Conservation (phyloP, 495 filamentous ascomycete genomes). For the Aspergillus homomorphus region DNA sequence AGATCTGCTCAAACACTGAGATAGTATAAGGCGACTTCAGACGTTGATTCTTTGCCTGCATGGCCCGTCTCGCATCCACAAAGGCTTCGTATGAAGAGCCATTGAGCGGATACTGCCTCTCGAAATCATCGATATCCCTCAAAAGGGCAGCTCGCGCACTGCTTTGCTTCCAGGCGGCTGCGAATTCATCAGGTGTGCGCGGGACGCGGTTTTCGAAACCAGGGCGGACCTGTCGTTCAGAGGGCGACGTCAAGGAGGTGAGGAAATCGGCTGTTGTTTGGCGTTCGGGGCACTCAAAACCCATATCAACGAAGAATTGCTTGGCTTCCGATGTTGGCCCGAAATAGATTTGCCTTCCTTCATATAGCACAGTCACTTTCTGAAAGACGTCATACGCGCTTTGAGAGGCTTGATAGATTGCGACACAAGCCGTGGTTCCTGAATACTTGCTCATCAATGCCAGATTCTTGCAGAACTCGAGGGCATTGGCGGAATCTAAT, state of each 20-base stretch:
- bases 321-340: conserved; percentile 51
- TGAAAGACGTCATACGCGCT: conserved; percentile 57
- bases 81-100: conserved; percentile 37
- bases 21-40: conserved; percentile 43
- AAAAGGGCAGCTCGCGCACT: conserved; percentile 38
- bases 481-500: conserved; percentile 64
- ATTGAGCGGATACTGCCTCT: conserved; percentile 36
- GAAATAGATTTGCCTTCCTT: conserved; percentile 59
- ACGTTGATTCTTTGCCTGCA: conserved; percentile 38
- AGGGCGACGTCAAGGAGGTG: conserved; percentile 61
- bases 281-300: conserved; percentile 52
- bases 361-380: conserved; percentile 50
- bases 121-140: conserved; percentile 32
- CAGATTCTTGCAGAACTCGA: conserved; percentile 4
- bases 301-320: conserved; percentile 53
- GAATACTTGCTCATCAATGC: conserved; percentile 1
- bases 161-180: conserved; percentile 50
- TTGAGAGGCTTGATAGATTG: conserved; percentile 74
- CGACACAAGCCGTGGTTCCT: conserved; percentile 37
- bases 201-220: conserved; percentile 62
- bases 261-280: conserved; percentile 66
- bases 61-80: conserved; percentile 33
- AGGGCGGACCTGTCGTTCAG: conserved; percentile 51
- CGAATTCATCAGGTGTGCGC: conserved; percentile 63
- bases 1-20: conserved; percentile 41